Conservation (phyloP, 345 rosid species). For the Rhodamnia rubescens region DNA sequence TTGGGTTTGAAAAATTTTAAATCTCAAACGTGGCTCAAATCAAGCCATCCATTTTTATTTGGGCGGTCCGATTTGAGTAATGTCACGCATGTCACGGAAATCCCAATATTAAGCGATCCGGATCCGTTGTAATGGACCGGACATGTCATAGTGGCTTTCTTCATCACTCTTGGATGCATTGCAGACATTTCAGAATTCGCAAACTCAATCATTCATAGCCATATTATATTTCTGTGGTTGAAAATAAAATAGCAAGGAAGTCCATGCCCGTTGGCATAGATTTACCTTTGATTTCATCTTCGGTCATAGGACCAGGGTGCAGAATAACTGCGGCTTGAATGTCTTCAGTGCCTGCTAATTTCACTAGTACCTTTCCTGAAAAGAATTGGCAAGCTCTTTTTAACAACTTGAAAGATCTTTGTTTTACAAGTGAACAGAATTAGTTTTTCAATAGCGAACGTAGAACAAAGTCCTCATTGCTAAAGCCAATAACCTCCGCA, state of each 20-base stretch:
- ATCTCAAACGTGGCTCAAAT: too few species aligned
- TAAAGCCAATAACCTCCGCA: not conserved
- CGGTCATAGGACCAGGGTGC: conserved; percentile 16
- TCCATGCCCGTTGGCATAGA: not conserved
- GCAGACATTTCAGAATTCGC: not conserved
- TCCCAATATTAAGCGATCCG: too few species aligned
- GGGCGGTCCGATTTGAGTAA: too few species aligned
- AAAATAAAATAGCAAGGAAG: not conserved
- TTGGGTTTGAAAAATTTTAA: too few species aligned
- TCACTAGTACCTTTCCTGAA: conserved; percentile 16
- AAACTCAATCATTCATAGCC: not conserved
- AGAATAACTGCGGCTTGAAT: conserved; percentile 19
- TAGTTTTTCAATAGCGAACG: not conserved
- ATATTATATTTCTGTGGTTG: not conserved
- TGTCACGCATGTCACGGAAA: too few species aligned
- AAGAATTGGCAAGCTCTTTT: not conserved
- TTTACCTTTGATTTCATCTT: conserved; percentile 21
- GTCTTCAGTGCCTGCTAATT: conserved; percentile 8
- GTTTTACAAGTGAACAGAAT: not conserved
- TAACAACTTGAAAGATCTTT: not conserved
- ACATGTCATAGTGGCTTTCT: not conserved
- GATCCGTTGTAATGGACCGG: not conserved
- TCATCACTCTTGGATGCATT: not conserved
- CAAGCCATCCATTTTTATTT: too few species aligned
- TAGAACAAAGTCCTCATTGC: not conserved